These are phyloP conservation scores for Aspergillus pseudoviridinutans DNA, from an alignment of 2,329 filamentous ascomycete genomes.

Conservation along the genomic window DNA sequence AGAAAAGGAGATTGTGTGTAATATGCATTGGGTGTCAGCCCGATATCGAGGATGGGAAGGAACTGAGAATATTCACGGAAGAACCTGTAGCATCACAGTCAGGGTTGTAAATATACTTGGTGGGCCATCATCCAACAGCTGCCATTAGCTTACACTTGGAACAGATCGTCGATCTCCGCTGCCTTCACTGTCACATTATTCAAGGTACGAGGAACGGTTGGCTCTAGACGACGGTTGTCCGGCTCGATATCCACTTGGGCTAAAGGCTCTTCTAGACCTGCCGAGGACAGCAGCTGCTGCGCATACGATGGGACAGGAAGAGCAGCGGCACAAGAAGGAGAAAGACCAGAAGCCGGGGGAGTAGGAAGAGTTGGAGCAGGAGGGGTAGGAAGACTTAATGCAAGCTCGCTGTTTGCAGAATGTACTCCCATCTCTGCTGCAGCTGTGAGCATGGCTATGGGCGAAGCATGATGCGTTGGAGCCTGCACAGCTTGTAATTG, in stretches of 20 bases:
- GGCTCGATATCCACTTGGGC: constrained; percentile 6
- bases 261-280: constrained; percentile 14
- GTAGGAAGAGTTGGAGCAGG: constrained; percentile 15
- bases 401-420: constrained; percentile 3
- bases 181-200: constrained; percentile 28
- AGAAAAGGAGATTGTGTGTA: constrained; percentile 73
- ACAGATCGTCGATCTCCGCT: constrained; percentile 37
- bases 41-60: constrained; percentile 37
- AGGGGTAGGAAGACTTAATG: constrained; percentile 10
- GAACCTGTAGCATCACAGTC: constrained; percentile 23
- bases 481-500: constrained; percentile 28
- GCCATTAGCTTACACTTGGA: constrained; percentile 26
- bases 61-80: constrained; percentile 37
- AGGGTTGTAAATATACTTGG: neutral
- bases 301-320: constrained; percentile 15
- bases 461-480: constrained; percentile 16
- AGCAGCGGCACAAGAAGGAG: constrained; percentile 16
- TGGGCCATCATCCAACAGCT: too few species aligned
- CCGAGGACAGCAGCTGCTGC: constrained; percentile 18
- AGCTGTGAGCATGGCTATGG: constrained; percentile 27
- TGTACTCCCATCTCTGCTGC: constrained; percentile 29
- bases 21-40: constrained; percentile 67
- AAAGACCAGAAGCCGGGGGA: neutral
- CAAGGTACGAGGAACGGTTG: constrained; percentile 28
- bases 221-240: constrained; percentile 8